These are phyloP conservation scores for Podila horticola DNA, from an alignment of 192 early-diverging fungal species.

Conservation along the genomic window DNA sequence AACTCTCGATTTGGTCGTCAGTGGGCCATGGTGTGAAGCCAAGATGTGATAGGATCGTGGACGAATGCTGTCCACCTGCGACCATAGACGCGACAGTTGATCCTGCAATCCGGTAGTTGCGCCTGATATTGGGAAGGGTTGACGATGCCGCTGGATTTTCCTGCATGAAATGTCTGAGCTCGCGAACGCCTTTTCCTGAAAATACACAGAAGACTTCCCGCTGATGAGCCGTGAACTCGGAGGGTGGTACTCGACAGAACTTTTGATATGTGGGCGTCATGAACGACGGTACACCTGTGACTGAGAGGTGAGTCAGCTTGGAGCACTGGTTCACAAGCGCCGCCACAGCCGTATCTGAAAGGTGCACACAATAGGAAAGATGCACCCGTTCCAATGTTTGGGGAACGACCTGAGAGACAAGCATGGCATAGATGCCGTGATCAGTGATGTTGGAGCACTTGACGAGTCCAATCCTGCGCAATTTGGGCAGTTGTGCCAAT, in stretches of 20 bases:
- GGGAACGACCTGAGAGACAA: conserved; percentile 51
- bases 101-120: conserved; percentile 40
- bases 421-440: conserved; percentile 58
- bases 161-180: conserved; percentile 56
- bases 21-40: conserved; percentile 22
- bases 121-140: conserved; percentile 21
- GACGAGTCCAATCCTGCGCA: conserved; percentile 67
- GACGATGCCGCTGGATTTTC: conserved; percentile 25
- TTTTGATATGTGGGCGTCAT: conserved; percentile 57
- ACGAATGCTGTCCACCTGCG: conserved; percentile 37
- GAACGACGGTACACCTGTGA: conserved; percentile 67
- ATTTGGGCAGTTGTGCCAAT: conserved; percentile 60
- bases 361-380: conserved; percentile 64
- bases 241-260: conserved; percentile 63
- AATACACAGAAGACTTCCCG: conserved; percentile 68
- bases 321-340: conserved; percentile 58
- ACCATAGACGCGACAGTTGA: conserved; percentile 36
- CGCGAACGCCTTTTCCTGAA: conserved; percentile 65
- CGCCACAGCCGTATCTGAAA: conserved; percentile 56
- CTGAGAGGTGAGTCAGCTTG: conserved; percentile 61
- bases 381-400: conserved; percentile 66
- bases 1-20: conserved; percentile 10
- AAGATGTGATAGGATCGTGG: conserved; percentile 31
- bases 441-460: conserved; percentile 71
- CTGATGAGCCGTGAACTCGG: conserved; percentile 64